Percentiles rank a stretch among this genome's conserved stretches.
These are phyloP conservation scores for Fragaria nilgerrensis DNA, from an alignment of 306 rosid genomes.

Conservation along the genomic window DNA sequence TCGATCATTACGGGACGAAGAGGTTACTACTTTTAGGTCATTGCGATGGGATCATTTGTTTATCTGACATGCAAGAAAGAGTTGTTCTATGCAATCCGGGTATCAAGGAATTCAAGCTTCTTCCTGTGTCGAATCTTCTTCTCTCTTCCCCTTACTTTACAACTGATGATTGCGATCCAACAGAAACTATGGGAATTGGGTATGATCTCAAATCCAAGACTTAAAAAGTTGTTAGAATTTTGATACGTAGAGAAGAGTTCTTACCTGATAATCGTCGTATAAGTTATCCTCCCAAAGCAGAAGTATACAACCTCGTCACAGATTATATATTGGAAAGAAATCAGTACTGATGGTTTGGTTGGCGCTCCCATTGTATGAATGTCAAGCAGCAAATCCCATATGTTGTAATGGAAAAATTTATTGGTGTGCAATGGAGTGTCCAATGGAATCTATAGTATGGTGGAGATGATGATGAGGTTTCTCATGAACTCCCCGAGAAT, in stretches of 20 bases:
- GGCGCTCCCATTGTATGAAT: too few species aligned
- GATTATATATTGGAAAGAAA: constrained; percentile 16
- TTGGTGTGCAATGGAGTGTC: neutral
- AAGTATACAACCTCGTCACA: neutral
- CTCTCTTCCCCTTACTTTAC: too few species aligned
- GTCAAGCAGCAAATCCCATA: neutral
- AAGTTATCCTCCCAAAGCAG: neutral
- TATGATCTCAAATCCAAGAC: neutral
- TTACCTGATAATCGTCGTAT: too few species aligned
- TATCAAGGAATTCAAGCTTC: neutral
- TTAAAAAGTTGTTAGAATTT: neutral
- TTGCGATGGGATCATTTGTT: neutral
- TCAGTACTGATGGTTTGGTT: neutral
- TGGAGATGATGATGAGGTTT: too few species aligned
- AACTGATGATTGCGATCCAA: too few species aligned
- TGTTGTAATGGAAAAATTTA: neutral
- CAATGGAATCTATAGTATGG: too few species aligned
- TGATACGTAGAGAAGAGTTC: too few species aligned
- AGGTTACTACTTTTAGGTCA: neutral
- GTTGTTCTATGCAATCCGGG: neutral
- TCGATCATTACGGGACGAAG: neutral
- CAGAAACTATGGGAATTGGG: too few species aligned
- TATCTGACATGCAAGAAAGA: neutral
- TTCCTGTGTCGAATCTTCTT: neutral
- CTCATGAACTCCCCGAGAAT: too few species aligned